Conservation (phyloP, 2,329 filamentous ascomycete species). For the Ceratocystis destructans region DNA sequence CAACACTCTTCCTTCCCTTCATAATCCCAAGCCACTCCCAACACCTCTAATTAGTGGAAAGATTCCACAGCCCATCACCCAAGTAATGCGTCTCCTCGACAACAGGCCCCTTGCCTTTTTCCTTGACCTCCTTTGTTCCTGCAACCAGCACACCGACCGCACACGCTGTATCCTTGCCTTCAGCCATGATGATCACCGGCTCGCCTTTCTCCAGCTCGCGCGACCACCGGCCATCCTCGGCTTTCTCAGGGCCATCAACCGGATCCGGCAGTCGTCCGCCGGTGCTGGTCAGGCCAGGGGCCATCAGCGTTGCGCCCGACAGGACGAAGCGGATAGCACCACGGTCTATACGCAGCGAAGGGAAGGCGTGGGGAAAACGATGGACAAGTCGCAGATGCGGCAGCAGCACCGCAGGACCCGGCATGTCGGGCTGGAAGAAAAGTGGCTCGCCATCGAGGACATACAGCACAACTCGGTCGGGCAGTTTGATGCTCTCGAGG, state of each 20-base stretch:
- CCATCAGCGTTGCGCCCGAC: slow-evolving; percentile 88
- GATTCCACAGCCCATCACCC: slow-evolving; percentile 83
- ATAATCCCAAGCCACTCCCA: not conserved
- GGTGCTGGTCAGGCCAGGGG: slow-evolving; percentile 71
- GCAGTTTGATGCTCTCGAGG: slow-evolving; percentile 80
- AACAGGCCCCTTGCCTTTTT: slow-evolving; percentile 83
- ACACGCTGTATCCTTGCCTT: slow-evolving; percentile 87
- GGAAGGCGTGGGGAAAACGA: slow-evolving; percentile 73
- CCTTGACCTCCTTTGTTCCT: slow-evolving; percentile 83
- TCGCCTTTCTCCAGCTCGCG: slow-evolving; percentile 63
- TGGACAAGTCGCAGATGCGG: slow-evolving; percentile 85
- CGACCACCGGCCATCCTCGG: slow-evolving; percentile 43
- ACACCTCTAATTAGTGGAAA: slow-evolving; percentile 36
- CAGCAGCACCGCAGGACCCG: slow-evolving; percentile 50
- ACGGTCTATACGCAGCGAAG: slow-evolving; percentile 77
- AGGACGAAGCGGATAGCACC: slow-evolving; percentile 96
- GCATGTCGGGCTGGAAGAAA: slow-evolving; percentile 69
- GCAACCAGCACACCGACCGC: slow-evolving; percentile 72
- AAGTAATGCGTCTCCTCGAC: slow-evolving; percentile 90
- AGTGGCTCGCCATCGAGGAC: slow-evolving; percentile 63
- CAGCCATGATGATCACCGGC: slow-evolving; percentile 77
- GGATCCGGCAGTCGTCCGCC: slow-evolving; percentile 64
- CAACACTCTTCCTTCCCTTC: not conserved
- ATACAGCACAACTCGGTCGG: slow-evolving; percentile 82
- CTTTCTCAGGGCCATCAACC: slow-evolving; percentile 30